Evolutionary conservation across 768 basidiomycete species (phyloP), one percentile per base, ranked within the genome.

Genomic region (Kwoniella heveanensis): DNA sequence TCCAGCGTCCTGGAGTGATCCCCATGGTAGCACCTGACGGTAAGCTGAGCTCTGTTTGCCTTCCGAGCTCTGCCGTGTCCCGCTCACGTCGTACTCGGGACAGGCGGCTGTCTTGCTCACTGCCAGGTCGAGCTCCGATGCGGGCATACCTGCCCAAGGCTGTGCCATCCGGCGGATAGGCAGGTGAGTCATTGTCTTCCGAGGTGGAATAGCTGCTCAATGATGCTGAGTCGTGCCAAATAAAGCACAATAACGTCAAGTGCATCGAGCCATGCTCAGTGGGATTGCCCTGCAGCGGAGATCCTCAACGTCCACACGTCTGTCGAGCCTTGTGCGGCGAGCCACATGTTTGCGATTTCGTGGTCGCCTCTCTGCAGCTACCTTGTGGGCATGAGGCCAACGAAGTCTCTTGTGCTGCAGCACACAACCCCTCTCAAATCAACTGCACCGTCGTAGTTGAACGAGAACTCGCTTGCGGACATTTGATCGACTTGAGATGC

Each of bases 101-200:
- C 24, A 50, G 49, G 24, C 22, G 49, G 22, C 10, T 29, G 27
- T 19, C 24, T 25, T 19, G 49, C 49, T 15, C 24, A 15, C 21
- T 29, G 24, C 21, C 2, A 50, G 7, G 8, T 12, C 49, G 19
- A 50, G 49, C 22, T 50, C 2, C 8, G 8, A 12, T 50, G 49
- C 49, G 49, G 49, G 5, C 49, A 50, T 19, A 7, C 49, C 17
- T 50, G 49, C 19, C 22, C 49, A 2, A 50, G 49, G 17, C 21
- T 50, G 22, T 50, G 49, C 21, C 24, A 50, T 50, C 49, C 22
- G 24, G 49, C 27, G 5, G 49, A 50, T 29, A 15, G 49, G 82
- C 79, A 60, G 86, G 84, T 62, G 54, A 72, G 10, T 88, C 87
- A 79, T 90, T 89, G 90, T 75, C 73, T 0, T 79, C 74, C 13